Evolutionary conservation across 2,329 filamentous ascomycete genomes (phyloP).

Genomic region (Dactylella cylindrospora): DNA sequence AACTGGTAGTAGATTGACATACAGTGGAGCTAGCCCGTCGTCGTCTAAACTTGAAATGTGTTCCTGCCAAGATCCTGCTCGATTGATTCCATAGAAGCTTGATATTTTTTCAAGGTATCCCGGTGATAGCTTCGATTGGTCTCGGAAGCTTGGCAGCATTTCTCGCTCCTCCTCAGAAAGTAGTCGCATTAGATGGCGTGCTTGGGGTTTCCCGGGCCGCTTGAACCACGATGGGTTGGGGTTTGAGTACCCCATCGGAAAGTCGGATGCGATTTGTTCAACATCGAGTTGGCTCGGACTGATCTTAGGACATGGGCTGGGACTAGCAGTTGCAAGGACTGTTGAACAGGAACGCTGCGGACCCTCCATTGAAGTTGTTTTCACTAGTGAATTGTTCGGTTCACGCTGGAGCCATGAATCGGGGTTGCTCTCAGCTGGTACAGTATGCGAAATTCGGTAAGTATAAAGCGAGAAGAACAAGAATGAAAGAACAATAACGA

Average conservation of each 20-base stretch:
- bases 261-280: slow-evolving; percentile 39
- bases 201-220: slow-evolving; percentile 16
- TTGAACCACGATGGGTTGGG: slow-evolving; percentile 35
- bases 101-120: slow-evolving; percentile 12
- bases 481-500: slow-evolving; percentile 17
- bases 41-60: slow-evolving; percentile 30
- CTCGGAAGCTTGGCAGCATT: slow-evolving; percentile 5
- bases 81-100: slow-evolving; percentile 35
- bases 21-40: slow-evolving; percentile 25
- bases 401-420: slow-evolving; percentile 5
- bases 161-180: slow-evolving; percentile 14
- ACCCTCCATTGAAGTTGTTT: neutral
- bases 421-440: neutral
- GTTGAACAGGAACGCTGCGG: neutral
- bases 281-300: slow-evolving; percentile 16
- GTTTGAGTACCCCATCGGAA: slow-evolving; percentile 27
- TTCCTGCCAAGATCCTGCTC: slow-evolving; percentile 34
- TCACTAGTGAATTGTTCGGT: neutral
- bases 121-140: neutral
- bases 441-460: slow-evolving; percentile 16
- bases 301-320: neutral
- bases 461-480: slow-evolving; percentile 20
- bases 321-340: neutral
- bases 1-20: neutral
- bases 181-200: neutral